These are phyloP conservation scores for Candida glaebosa DNA, from an alignment of 805 yeast genomes.

Conservation along the genomic window DNA sequence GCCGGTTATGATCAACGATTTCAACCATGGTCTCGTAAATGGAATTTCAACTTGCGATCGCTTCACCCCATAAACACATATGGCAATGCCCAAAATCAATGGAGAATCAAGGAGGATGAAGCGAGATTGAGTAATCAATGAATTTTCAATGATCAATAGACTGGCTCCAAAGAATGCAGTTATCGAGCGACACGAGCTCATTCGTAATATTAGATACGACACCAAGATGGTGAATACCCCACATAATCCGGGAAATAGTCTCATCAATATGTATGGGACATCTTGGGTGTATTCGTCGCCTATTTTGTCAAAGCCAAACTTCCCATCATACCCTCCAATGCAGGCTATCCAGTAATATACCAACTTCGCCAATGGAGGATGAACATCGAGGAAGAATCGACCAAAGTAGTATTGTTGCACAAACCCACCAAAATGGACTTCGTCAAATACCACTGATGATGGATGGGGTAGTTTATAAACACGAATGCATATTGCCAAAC, in stretches of 20 bases:
- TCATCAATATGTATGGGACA: constrained; percentile 51
- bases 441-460: constrained; percentile 45
- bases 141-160: constrained; percentile 59
- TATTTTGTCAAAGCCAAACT: constrained; percentile 33
- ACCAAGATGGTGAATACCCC: constrained; percentile 54
- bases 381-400: constrained; percentile 63
- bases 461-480: constrained; percentile 34
- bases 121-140: constrained; percentile 61
- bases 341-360: constrained; percentile 52
- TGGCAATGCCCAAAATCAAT: constrained; percentile 41
- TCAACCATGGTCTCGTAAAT: constrained; percentile 51
- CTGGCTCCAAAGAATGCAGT: constrained; percentile 51
- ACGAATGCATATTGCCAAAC: constrained; percentile 25
- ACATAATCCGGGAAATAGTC: constrained; percentile 53
- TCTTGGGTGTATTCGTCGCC: constrained; percentile 33
- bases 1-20: constrained; percentile 46
- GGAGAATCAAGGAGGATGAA: constrained; percentile 40
- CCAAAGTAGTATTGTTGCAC: constrained; percentile 50
- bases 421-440: constrained; percentile 39
- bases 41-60: constrained; percentile 44
- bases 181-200: constrained; percentile 48
- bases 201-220: constrained; percentile 52
- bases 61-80: constrained; percentile 51
- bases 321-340: constrained; percentile 51
- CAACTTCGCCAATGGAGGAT: constrained; percentile 69